phyloP scores from a whole-genome alignment of 2,329 filamentous ascomycete genomes.

The Apiospora koreana region DNA sequence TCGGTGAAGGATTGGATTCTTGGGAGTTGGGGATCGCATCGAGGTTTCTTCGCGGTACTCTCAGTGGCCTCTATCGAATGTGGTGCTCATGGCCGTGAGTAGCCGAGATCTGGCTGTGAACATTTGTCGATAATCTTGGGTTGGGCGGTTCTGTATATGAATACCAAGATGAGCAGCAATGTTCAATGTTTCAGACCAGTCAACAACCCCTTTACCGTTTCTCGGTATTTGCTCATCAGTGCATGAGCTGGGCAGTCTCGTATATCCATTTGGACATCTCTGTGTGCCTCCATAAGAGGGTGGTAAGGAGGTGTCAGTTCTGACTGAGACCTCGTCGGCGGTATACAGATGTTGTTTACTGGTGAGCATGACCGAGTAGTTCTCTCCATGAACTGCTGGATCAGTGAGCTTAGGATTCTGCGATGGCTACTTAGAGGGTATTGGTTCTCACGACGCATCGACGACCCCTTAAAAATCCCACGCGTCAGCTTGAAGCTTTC shows the following conservation, averaged over 20 bases:
- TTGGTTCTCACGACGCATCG: neutral
- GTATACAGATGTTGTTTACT: neutral
- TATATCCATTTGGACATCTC: neutral
- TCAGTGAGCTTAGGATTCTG: no score
- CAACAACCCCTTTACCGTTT: neutral
- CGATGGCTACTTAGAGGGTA: no score
- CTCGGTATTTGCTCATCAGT: neutral
- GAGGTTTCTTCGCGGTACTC: neutral
- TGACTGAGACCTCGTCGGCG: neutral
- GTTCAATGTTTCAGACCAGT: neutral
- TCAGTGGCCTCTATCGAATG: neutral
- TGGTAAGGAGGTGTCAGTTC: no score
- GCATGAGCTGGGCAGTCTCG: neutral
- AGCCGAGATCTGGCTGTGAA: neutral
- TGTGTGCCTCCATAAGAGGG: neutral
- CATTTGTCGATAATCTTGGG: neutral
- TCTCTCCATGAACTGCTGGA: no score
- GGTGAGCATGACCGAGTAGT: neutral
- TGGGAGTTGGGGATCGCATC: neutral
- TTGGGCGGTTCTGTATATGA: neutral
- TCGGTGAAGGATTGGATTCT: no score
- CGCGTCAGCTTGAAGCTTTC: neutral
- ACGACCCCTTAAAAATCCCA: neutral
- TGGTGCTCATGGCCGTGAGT: neutral
- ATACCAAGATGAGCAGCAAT: neutral